Base-by-base conservation (phyloP, 2,329 filamentous ascomycete genomes). In the Aspergillus intermedius region DNA sequence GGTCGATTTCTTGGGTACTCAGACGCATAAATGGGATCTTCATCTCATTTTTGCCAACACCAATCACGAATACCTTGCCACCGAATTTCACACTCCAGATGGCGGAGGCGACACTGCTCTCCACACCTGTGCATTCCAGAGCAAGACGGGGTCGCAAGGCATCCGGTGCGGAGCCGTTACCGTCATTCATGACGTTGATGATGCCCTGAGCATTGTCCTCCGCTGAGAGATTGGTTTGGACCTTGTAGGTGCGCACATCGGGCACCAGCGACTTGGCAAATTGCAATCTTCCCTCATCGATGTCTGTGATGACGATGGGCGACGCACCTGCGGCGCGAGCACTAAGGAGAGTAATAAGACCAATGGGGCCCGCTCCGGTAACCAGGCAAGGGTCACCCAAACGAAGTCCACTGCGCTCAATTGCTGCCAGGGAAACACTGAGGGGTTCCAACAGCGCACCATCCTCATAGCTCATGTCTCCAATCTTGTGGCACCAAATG, bases 51-150 rank as follows among this genome's bases (percentile, higher is more conserved):
- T 87, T 91, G 57, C 91, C 93, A 2, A 97, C 91, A 37, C 91
- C 91, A 57, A 96, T 94, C 55, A 97, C 86, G 65, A 97, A 97
- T 47, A 97, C 91, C 73, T 94, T 95, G 60, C 93, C 91, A 56
- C 91, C 93, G 63, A 97, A 97, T 74, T 91, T 94, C 67, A 87
- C 82, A 8, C 88, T 84, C 80, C 91, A 93, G 66, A 96, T 91
- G 46, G 90, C 89, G 23, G 87, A 79, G 5, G 83, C 82, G 62
- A 97, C 87, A 68, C 86, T 91, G 72, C 84, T 88, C 76, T 96
- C 91, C 13, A 95, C 89, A 45, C 93, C 93, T 0, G 93, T 97
- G 76, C 91, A 97, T 72, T 97, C 91, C 71, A 97, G 80, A 10
- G 84, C 84, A 46, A 95, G 75, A 15, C 84, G 80, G 0, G 91